Conservation (phyloP, 2,329 filamentous ascomycete genomes). For the Dactylellina drechsleri region DNA sequence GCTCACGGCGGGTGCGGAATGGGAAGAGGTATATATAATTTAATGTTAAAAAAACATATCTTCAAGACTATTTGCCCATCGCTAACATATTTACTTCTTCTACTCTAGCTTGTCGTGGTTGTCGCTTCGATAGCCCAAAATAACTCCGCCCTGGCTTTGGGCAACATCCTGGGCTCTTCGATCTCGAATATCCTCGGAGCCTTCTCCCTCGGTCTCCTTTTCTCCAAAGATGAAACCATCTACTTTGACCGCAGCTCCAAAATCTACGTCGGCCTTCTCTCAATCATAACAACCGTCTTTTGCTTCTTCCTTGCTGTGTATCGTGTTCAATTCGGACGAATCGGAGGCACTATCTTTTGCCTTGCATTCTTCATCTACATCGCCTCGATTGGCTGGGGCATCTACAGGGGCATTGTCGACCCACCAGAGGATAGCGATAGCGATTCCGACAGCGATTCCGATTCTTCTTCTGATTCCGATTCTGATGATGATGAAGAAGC, state of each 20-base stretch:
- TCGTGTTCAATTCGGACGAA: constrained; percentile 60
- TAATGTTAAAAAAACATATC: neutral
- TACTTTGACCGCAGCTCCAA: constrained; percentile 66
- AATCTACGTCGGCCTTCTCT: constrained; percentile 64
- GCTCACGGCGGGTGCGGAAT: constrained; percentile 68
- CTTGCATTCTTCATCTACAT: constrained; percentile 64
- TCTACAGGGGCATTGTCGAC: constrained; percentile 63
- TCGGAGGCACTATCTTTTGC: constrained; percentile 62
- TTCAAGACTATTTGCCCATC: neutral
- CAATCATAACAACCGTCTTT: constrained; percentile 63
- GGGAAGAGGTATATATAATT: constrained; percentile 65
- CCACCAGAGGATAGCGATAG: constrained; percentile 64
- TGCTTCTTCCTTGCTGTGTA: constrained; percentile 61
- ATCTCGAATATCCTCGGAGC: constrained; percentile 69
- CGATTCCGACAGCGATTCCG: constrained; percentile 62
- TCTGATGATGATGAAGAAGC: constrained; percentile 51
- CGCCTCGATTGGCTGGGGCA: constrained; percentile 63
- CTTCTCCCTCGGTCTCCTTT: constrained; percentile 67
- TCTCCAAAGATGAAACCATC: constrained; percentile 59
- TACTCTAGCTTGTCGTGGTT: constrained; percentile 65
- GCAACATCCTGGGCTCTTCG: constrained; percentile 68
- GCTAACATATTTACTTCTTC: constrained; percentile 12
- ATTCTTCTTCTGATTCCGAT: constrained; percentile 57
- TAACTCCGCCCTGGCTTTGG: constrained; percentile 65
- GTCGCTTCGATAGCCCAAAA: constrained; percentile 65